These are phyloP conservation scores for Jaltomata sinuosa DNA, from an alignment of 257 asterid genomes.

Conservation along the genomic window DNA sequence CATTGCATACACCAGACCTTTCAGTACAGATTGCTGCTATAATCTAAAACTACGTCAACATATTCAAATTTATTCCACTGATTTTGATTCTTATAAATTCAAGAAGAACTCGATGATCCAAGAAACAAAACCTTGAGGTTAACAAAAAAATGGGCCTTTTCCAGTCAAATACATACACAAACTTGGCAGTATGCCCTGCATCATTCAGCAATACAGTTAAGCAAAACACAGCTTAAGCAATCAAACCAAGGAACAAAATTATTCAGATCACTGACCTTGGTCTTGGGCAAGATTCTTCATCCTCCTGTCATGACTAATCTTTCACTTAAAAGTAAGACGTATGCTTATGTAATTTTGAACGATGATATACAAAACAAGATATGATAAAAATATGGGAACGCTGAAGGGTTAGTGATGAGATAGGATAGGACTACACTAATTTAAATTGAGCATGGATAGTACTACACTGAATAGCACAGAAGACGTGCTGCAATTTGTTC, in stretches of 20 bases:
- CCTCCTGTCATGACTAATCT: slow-evolving; percentile 34
- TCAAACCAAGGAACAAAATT: background rate
- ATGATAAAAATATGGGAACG: background rate
- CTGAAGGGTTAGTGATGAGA: background rate
- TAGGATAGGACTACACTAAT: background rate
- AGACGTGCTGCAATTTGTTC: background rate
- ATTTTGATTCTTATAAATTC: background rate
- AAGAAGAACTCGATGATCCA: background rate
- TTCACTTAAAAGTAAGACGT: background rate
- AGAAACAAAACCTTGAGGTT: background rate
- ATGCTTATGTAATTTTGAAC: background rate
- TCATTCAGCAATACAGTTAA: background rate
- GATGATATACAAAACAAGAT: background rate
- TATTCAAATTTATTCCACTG: background rate
- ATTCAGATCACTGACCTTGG: slow-evolving; percentile 39
- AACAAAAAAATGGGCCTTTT: background rate
- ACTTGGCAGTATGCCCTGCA: background rate
- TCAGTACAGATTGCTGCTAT: background rate
- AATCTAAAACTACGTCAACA: background rate
- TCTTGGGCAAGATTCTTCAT: slow-evolving; percentile 59
- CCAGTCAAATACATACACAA: background rate
- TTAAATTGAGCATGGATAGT: background rate
- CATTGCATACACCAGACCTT: background rate
- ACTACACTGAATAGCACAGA: background rate
- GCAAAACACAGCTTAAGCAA: background rate